These are phyloP conservation scores for Aureobasidium subglaciale DNA, from an alignment of 2,329 filamentous ascomycete species.

Conservation along the genomic window DNA sequence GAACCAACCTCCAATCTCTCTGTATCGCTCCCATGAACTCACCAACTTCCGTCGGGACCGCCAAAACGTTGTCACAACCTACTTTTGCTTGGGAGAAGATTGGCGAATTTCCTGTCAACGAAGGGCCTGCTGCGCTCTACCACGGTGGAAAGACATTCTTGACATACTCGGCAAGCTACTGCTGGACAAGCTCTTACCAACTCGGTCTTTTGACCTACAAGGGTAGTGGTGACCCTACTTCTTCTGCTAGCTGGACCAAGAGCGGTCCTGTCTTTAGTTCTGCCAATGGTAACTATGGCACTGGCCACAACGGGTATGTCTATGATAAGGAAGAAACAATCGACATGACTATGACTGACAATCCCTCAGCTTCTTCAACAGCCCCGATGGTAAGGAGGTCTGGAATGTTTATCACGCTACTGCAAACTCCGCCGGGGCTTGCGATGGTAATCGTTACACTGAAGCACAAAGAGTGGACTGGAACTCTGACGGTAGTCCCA, in stretches of 20 bases:
- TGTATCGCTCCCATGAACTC: constrained; percentile 36
- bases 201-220: constrained; percentile 50
- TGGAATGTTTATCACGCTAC: constrained; percentile 54
- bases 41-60: constrained; percentile 39
- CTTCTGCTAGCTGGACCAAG: constrained; percentile 45
- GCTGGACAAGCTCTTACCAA: constrained; percentile 49
- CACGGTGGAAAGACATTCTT: constrained; percentile 47
- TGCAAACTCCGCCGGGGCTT: constrained; percentile 41
- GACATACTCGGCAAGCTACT: constrained; percentile 49
- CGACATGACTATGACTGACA: background rate
- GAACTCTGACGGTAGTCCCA: constrained; percentile 45
- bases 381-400: constrained; percentile 47
- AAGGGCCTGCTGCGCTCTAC: constrained; percentile 49
- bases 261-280: constrained; percentile 45
- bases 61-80: constrained; percentile 45
- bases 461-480: constrained; percentile 46
- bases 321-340: background rate
- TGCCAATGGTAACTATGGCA: constrained; percentile 51
- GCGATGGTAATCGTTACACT: constrained; percentile 48
- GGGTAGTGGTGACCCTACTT: constrained; percentile 41
- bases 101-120: constrained; percentile 43
- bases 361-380: constrained; percentile 46
- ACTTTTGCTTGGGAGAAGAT: constrained; percentile 46
- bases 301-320: constrained; percentile 45
- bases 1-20: constrained; percentile 36